Evolutionary conservation across 768 basidiomycete species (phyloP), one percentile per base, ranked within the genome.

Genomic region (Tricholoma matsutake): DNA sequence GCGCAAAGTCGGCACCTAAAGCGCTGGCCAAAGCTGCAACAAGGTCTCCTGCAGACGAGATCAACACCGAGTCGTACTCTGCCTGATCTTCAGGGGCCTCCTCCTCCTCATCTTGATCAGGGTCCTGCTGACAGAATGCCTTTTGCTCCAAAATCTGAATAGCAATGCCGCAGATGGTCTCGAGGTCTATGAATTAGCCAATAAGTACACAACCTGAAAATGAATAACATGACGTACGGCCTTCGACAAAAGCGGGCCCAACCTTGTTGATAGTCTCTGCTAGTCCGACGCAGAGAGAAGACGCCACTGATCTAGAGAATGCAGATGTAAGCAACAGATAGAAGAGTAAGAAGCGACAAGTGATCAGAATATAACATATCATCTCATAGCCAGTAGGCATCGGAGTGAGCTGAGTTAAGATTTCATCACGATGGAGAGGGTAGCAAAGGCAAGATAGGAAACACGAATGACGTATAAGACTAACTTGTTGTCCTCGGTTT

Each of bases 401-500:
- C 87, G 83, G 85, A 86, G 86, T 89, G 87, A 89, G 88, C 86
- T 88, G 87, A 87, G 87, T 85, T 79, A 71, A 70, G 74, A 67
- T 79, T 72, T 85, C 86, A 85, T 86, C 83, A 75, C 55, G 59
- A 57, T 31, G 59, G 32, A 58, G 37, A 51, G 29, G 13, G 4
- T 28, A 13, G 14, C 51, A 16, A 53, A 9, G 28, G n/a, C 11
- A 51, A 29, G 22, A 16, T 28, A 14, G 54, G 58, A 62, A 63
- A 34, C 56, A 54, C 7, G 22, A 31, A 22, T 7, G 22, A 47
- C 56, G 37, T 39, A 22, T 60, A 69, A 63, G 1, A 84, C 93
- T 79, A 71, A 97, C 94, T 98, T 96, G 81, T 96, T 94, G 69
- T 99, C 97, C 75, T 99, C 97, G 3, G 87, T 86, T 68, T 91